Base-by-base conservation (phyloP, 2,329 filamentous ascomycete species). In the Paraphoma chrysanthemicola region DNA sequence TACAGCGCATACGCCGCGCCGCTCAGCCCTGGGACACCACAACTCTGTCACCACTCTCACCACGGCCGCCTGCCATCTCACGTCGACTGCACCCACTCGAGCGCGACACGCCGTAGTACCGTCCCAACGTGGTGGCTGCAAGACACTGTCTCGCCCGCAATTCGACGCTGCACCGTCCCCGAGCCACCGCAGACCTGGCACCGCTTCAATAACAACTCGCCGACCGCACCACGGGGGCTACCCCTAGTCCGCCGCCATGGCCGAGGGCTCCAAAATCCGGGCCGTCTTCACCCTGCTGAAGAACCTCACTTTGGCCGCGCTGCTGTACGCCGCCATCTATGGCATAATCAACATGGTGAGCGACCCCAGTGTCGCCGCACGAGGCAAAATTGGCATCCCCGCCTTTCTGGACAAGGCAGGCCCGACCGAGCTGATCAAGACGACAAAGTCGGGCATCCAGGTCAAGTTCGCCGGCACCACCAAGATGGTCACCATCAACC, bases 401-500 rank as follows among this genome's bases (percentile, higher is more conserved):
- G 75, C 74, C 48, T 75, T 77, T 52, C 69, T 79, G 17, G 74
- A 79, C 68, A 78, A 78, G 60, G 69, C 74, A 12, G 73, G 77
- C 0, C 77, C 77, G 4, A 74, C 74, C 6, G 77, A 78, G 61
- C 63, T 78, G 48, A 73, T 79, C 62, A 76, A 78, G 65, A 74
- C 76, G 18, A 78, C 75, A 31, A 77, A 76, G 63, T 60, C 73
- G 6, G 74, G 78, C 47, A 67, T 79, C 53, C 71, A 77, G 57
- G 72, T 80, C 71, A 79, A 80, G 66, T 75, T 80, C 56, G 70
- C 76, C 41, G 75, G 78, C 56, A 71, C 77, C 57, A 63, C 74
- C 58, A 76, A 74, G 62, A 72, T 74, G 28, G 72, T 80, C 58
- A 81, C 79, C 52, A 82, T 83, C 68, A 83, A 83, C 59, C 77